Evolutionary conservation across 2,329 filamentous ascomycete genomes (phyloP), one percentile per base, ranked within the genome.

Genomic region (Macrophomina pseudophaseolina): DNA sequence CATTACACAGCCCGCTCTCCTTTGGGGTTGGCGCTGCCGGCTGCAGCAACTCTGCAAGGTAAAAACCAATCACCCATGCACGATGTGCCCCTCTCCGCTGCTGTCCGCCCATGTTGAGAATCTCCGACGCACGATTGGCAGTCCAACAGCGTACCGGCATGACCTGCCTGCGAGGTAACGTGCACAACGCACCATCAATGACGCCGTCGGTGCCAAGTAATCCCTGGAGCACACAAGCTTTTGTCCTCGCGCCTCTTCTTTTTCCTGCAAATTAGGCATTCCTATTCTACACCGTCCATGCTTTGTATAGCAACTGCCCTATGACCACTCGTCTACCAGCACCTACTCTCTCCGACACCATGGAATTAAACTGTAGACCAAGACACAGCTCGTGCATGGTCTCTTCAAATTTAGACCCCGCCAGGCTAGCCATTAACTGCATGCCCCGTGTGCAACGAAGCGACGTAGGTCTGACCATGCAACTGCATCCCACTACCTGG

Each of bases 101-200:
- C 30, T 33, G 56, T 59, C 56, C 56, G 16, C 40, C 56, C 56
- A 48, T 48, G n/a, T 48, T 46, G 46, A 28, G 56, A 35, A 46
- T 40, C 6, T 28, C 35, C 54, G 54, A 32, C n/a, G 14, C 23
- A 23, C 35, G 23, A 58, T 58, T 58, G 54, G 54, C 54, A 44
- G 38, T 12, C 32, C 33, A 46, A 23, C 56, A 28, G 56, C 23
- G 40, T 40, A 33, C 38, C 56, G 40, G 23, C 56, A 59, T 46
- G 28, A 49, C 23, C 46, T 48, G 9, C 28, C 56, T 42, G 56
- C 56, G 28, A 46, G 56, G 40, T 59, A 59, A 59, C 56, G 40
- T 59, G 28, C 30, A 33, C n/a, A n/a, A n/a, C 40, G 8, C 53
- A 23, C 53, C 42, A 33, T 42, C 33, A 32, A 46, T 59, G 14